Conservation (phyloP, 108 stramenopile species). For the Ochromonas danica region DNA sequence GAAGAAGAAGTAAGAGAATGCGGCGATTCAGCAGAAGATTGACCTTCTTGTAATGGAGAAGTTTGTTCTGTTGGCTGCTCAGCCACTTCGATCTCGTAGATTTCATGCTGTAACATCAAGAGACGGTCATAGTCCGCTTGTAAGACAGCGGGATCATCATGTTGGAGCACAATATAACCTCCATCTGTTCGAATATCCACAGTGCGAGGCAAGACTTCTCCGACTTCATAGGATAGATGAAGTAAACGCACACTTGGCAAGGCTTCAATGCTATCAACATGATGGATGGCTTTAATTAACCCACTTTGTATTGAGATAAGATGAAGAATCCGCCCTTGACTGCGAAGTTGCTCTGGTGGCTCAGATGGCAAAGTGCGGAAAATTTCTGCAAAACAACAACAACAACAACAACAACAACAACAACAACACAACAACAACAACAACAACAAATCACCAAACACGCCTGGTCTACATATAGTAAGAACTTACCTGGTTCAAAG, state of each 20-base stretch:
- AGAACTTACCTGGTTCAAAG: background rate
- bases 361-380: too few relatives aligned
- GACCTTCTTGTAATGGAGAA: too few relatives aligned
- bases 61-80: too few relatives aligned
- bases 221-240: background rate
- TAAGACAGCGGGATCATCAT: background rate
- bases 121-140: background rate
- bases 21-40: too few relatives aligned
- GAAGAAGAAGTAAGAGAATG: too few relatives aligned
- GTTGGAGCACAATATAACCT: background rate
- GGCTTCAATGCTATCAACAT: background rate
- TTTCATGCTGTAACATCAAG: background rate
- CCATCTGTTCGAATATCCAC: conserved; percentile 1
- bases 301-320: background rate
- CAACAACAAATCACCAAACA: background rate
- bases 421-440: background rate
- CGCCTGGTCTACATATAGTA: background rate
- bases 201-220: background rate
- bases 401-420: background rate
- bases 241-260: background rate
- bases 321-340: background rate
- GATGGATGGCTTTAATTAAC: background rate
- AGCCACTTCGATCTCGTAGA: too few relatives aligned
- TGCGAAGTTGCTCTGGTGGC: background rate
- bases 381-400: background rate